Evolutionary conservation across 768 basidiomycete species (phyloP), one percentile per base, ranked within the genome.

Genomic region (Mycena rosella): DNA sequence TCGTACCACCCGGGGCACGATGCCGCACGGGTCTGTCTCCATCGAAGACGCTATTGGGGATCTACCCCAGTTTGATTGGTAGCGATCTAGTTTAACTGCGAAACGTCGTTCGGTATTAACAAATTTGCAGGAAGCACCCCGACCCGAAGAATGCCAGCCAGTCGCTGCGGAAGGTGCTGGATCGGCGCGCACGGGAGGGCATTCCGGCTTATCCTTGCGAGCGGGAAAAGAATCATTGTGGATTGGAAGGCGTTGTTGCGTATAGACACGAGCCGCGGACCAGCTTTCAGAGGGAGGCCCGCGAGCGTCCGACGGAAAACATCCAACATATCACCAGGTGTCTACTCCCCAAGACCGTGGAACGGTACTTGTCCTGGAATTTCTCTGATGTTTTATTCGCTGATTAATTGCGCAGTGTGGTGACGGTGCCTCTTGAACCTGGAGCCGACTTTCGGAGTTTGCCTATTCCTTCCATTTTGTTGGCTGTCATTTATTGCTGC

Each of bases 21-120:
- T 89, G 1, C 85, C 86, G 0, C 87, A 90, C 74, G 80, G 79
- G 10, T 81, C 81, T 69, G 87, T 94, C 24, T 86, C 87, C 0
- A 85, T 94, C 45, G 84, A 86, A 24, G 92, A 94, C 74, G 92
- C 93, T 1, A 93, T 95, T 54, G 80, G 84, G 3, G 94, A 95
- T 74, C 80, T 95, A 11, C 88, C 87, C 3, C 83, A 77, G 5
- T 95, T 91, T 75, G 90, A 95, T 63, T 95, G 92, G 94, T 93
- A 81, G 22, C 26, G 66, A n/a, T 49, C 51, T 40, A 15, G 60
- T 65, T 34, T 30, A 36, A 32, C 47, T 60, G 5, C 32, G 32
- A 34, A 6, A 34, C 17, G 5, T 8, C 17, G 38, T 18, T 40
- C 38, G 14, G 17, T 13, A 15, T 18, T 49, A 17, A 51, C 38